Conservation (phyloP, 2,329 filamentous ascomycete species). For the Albophoma yamanashiensis region DNA sequence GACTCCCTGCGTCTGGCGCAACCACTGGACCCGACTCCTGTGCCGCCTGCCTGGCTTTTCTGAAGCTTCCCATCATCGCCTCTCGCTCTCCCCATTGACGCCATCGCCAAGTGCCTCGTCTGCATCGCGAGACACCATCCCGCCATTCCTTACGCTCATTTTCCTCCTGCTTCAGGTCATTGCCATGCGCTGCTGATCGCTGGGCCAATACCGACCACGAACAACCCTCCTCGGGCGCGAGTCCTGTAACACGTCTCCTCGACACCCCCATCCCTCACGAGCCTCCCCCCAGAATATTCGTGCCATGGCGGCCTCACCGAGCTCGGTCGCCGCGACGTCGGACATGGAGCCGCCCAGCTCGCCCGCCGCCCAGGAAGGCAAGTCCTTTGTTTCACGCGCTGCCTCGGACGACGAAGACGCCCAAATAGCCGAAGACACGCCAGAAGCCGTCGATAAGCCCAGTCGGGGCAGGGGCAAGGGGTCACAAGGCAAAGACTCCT, state of each 20-base stretch:
- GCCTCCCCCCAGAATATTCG: not conserved
- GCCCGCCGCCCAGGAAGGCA: conserved; percentile 28
- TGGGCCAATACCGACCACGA: not conserved
- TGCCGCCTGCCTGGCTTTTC: not conserved
- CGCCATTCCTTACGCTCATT: not conserved
- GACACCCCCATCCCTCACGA: not conserved
- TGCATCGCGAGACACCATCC: not conserved
- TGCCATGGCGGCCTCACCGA: conserved; percentile 29
- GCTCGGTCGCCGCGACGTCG: conserved; percentile 29
- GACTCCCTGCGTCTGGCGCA: not conserved
- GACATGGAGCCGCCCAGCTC: conserved; percentile 36
- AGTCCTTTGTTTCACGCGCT: conserved; percentile 35
- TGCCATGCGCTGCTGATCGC: not conserved
- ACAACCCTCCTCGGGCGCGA: not conserved
- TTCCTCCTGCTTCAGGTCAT: not conserved
- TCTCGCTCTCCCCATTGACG: not conserved
- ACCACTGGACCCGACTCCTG: not conserved
- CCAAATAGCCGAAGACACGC: conserved; percentile 29
- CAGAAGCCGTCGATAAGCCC: conserved; percentile 30
- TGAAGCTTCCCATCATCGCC: not conserved
- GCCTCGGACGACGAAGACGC: conserved; percentile 37
- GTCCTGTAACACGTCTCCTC: not conserved
- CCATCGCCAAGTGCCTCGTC: not conserved
- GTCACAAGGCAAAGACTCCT: conserved; percentile 22
- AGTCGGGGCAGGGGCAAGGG: conserved; percentile 23